A percentile compares a stretch with the other conserved stretches of the same genome.
Evolutionary conservation across 371 early-diverging fungal genomes (phyloP).

Genomic region (Blyttiomyces sp.): DNA sequence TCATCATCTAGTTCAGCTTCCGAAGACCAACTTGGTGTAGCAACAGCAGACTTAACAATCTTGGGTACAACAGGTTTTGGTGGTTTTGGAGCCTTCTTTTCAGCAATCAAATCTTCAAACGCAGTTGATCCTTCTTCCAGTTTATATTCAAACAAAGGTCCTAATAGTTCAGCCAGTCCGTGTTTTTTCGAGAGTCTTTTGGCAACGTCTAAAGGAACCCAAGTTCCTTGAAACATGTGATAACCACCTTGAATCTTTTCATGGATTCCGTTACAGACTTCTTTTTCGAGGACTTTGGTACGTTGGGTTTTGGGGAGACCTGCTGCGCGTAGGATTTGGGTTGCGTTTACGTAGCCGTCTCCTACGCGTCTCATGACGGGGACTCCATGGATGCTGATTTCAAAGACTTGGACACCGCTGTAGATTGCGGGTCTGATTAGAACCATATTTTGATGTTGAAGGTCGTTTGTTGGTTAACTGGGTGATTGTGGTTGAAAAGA

Average conservation of each 20-base stretch:
- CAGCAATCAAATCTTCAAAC: constrained; percentile 9
- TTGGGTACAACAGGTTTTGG: no score
- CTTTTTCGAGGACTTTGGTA: constrained; percentile 84
- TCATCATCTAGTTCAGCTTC: background rate
- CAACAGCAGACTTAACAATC: no score
- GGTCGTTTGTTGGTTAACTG: no score
- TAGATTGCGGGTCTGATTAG: constrained; percentile 52
- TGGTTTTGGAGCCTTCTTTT: constrained; percentile 6
- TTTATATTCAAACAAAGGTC: constrained; percentile 26
- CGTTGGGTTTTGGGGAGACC: constrained; percentile 63
- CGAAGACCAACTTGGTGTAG: background rate
- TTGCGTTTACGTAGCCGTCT: constrained; percentile 90
- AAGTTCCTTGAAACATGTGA: constrained; percentile 58
- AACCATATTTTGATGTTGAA: no score
- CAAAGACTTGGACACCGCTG: constrained; percentile 81
- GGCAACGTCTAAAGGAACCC: constrained; percentile 51
- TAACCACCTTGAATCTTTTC: constrained; percentile 60
- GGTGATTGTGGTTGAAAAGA: no score
- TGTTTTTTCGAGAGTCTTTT: constrained; percentile 27
- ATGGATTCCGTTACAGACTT: constrained; percentile 75
- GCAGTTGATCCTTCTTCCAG: background rate
- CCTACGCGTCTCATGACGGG: constrained; percentile 50
- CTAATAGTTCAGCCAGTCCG: constrained; percentile 25
- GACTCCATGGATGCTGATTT: constrained; percentile 63
- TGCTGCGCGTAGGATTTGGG: constrained; percentile 83